Evolutionary conservation across 345 rosid genomes (phyloP), one percentile per base, ranked within the genome.

Genomic region (Ceriops decandra): DNA sequence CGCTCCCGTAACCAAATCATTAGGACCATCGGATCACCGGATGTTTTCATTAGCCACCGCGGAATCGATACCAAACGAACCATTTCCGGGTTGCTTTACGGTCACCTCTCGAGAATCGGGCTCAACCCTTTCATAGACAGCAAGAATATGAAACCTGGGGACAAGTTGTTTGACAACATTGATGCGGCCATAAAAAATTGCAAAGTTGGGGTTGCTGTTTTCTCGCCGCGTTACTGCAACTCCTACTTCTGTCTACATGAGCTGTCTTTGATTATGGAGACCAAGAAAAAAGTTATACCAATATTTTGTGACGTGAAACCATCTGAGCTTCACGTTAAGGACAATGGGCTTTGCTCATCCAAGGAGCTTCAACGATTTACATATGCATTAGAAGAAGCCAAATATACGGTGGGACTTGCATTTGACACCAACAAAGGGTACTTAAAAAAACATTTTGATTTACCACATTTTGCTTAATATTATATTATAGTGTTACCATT

Each of bases 191-290:
- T 93, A 30, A 54, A 27, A 7, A 72, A 77, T 4, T 86, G 88
- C 49, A 86, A 79, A 31, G 74, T 91, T 0, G 97, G 92, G 3
- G 76, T 93, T 4, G 87, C 96, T 0, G 89, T 93, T 52, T 86
- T 93, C 58, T 93, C 98, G 7, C 97, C 96, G 1, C 63, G 79
- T 46, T 93, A 90, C 49, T 89, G 96, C 13, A 82, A 90, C 10
- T 93, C 98, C 1, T 75, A 81, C 33, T 90, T 87, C 30, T 93
- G 98, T 38, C 86, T 93, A 20, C 97, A 90, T 15, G 98, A 93
- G 73, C 85, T 93, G 6, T 82, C 96, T 1, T 62, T 85, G 42
- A 22, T 93, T 6, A 85, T 86, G 90, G 91, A 93, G 83, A 68
- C 70, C 6, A 84, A 76, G 76, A 90, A 87, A 72, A 83, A 83